Evolutionary conservation across 228 moss, liverwort and hornwort species (phyloP).

Genomic region (Sphagnum fallax): DNA sequence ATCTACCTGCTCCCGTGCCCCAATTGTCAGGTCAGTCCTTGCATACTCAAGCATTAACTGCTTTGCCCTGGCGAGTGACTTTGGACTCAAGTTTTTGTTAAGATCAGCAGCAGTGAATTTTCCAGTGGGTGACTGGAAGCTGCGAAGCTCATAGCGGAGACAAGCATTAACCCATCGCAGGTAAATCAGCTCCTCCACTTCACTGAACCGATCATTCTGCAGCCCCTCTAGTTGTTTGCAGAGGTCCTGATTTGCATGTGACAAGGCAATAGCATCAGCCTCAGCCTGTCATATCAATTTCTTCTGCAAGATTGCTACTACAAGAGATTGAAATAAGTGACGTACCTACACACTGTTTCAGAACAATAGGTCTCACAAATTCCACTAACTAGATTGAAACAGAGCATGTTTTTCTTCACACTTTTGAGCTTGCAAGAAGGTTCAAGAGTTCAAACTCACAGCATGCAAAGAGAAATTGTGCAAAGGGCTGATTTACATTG

Average conservation of each 20-base stretch:
- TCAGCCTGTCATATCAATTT: slow-evolving; percentile 44
- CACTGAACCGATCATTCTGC: slow-evolving; percentile 50
- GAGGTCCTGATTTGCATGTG: slow-evolving; percentile 57
- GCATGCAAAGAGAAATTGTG: background rate
- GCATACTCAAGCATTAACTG: slow-evolving; percentile 58
- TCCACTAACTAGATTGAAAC: background rate
- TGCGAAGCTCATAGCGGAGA: slow-evolving; percentile 64
- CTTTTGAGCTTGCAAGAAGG: background rate
- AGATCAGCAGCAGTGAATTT: slow-evolving; percentile 47
- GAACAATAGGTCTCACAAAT: background rate
- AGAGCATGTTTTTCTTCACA: background rate
- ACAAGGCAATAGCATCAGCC: slow-evolving; percentile 24
- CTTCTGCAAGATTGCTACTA: slow-evolving; percentile 18
- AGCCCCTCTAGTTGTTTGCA: slow-evolving; percentile 53
- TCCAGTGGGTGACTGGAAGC: slow-evolving; percentile 30
- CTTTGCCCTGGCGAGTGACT: slow-evolving; percentile 57
- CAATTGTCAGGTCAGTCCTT: slow-evolving; percentile 26
- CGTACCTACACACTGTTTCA: background rate
- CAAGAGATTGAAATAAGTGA: background rate
- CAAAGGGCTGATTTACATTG: background rate
- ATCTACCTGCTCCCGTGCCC: slow-evolving; percentile 27
- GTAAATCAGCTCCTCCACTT: slow-evolving; percentile 63
- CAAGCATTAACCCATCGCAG: slow-evolving; percentile 76
- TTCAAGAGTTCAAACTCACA: background rate
- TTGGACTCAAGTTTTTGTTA: slow-evolving; percentile 62